Percentiles rank a stretch among this genome's conserved stretches.
These are phyloP conservation scores for Phialemoniopsis sp. DNA, from an alignment of 2,329 filamentous ascomycete species.

Conservation along the genomic window DNA sequence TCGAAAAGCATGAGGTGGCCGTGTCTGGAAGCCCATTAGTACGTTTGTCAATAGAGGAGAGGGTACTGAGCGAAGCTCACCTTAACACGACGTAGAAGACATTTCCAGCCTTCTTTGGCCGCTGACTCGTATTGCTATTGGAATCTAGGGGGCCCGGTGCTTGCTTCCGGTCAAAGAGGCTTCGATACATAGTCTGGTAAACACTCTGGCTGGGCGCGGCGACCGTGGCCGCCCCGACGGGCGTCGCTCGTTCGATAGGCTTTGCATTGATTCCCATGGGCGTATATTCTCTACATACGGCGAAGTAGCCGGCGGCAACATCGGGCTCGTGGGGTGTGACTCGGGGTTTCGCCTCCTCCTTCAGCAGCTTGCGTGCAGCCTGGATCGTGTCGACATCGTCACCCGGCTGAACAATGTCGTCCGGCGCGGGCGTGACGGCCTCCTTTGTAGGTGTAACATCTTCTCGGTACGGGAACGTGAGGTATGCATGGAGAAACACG, in stretches of 20 bases:
- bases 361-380: conserved; percentile 52
- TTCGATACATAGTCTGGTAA: conserved; percentile 97
- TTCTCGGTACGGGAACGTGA: conserved; percentile 56
- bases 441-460: conserved; percentile 26
- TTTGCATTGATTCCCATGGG: conserved; percentile 90
- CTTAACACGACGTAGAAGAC: conserved; percentile 90
- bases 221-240: conserved; percentile 70
- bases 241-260: conserved; percentile 80
- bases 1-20: conserved; percentile 98
- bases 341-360: conserved; percentile 55
- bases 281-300: conserved; percentile 89
- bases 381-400: conserved; percentile 65
- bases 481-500: conserved; percentile 63
- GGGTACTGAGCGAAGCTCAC: conserved; percentile 37
- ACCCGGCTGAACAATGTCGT: conserved; percentile 49
- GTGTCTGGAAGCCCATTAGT: conserved; percentile 53
- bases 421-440: conserved; percentile 13
- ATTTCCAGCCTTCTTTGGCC: conserved; percentile 69
- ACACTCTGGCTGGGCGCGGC: conserved; percentile 84
- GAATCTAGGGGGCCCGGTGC: conserved; percentile 40
- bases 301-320: conserved; percentile 87
- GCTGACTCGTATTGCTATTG: conserved; percentile 41
- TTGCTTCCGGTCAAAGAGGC: conserved; percentile 81
- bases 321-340: conserved; percentile 59
- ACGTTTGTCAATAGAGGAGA: background rate